Evolutionary conservation across 345 rosid species (phyloP).

Genomic region (Bruguiera gymnorhiza): DNA sequence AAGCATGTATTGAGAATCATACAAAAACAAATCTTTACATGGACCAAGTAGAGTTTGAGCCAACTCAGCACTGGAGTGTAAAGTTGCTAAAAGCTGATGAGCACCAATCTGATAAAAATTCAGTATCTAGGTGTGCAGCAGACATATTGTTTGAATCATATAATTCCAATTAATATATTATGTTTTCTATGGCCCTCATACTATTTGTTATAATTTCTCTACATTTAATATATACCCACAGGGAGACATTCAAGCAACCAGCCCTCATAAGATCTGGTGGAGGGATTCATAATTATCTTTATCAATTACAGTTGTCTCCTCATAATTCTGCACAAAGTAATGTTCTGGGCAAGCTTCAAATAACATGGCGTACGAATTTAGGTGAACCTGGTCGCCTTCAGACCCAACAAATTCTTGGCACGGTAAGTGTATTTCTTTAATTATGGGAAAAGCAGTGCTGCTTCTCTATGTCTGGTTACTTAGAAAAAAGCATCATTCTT

Average conservation of each 20-base stretch:
- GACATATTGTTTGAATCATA: not conserved
- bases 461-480: not conserved
- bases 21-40: constrained; percentile 84
- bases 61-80: constrained; percentile 80
- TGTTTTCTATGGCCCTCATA: not conserved
- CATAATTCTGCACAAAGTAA: constrained; percentile 51
- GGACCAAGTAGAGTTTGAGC: constrained; percentile 99
- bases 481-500: not conserved
- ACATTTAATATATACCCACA: constrained; percentile 20
- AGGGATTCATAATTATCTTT: constrained; percentile 84
- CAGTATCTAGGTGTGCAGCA: constrained; percentile 44
- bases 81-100: constrained; percentile 56
- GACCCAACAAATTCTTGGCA: constrained; percentile 93
- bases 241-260: constrained; percentile 64
- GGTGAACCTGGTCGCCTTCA: constrained; percentile 98
- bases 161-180: not conserved
- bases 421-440: constrained; percentile 46
- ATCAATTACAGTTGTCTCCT: constrained; percentile 52
- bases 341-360: constrained; percentile 91
- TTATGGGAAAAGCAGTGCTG: not conserved
- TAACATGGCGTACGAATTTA: constrained; percentile 93
- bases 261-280: constrained; percentile 85
- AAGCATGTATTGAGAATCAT: constrained; percentile 95
- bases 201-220: not conserved
- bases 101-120: constrained; percentile 28